Evolutionary conservation across 1,284 basidiomycete genomes (phyloP).

Genomic region (Crucibulum cyathiforme): DNA sequence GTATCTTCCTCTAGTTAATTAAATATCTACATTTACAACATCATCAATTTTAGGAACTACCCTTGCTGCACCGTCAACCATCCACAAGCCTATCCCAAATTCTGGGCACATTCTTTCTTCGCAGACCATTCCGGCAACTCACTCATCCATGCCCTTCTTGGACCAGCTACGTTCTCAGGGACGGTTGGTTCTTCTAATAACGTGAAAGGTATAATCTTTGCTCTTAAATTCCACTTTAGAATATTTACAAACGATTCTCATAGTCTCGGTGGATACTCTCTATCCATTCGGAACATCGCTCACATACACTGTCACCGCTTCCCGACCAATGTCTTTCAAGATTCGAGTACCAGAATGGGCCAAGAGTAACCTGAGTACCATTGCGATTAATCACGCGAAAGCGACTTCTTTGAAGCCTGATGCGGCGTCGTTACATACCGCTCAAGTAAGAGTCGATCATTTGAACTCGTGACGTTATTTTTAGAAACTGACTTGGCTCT

Average conservation of each 20-base stretch:
- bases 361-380: conserved; percentile 37
- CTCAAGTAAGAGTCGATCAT: conserved; percentile 18
- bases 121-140: conserved; percentile 30
- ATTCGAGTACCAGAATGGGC: conserved; percentile 45
- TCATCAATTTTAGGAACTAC: conserved; percentile 35
- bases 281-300: conserved; percentile 44
- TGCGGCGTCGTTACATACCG: conserved; percentile 33
- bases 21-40: background rate
- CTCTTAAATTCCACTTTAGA: background rate
- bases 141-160: conserved; percentile 43
- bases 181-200: conserved; percentile 33
- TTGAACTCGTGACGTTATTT: background rate
- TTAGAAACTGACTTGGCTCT: background rate
- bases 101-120: conserved; percentile 47
- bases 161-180: conserved; percentile 40
- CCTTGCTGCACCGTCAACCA: conserved; percentile 50
- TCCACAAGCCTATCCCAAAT: conserved; percentile 45
- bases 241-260: background rate
- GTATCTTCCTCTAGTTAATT: conserved; percentile 7
- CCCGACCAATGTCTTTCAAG: conserved; percentile 37
- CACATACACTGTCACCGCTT: conserved; percentile 38
- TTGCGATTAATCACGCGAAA: conserved; percentile 33
- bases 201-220: conserved; percentile 31
- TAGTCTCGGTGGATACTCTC: conserved; percentile 40
- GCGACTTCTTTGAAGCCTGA: conserved; percentile 25